Evolutionary conservation across 1,284 basidiomycete genomes (phyloP), one percentile per base, ranked within the genome.

Genomic region (Microbotryum lychnidis-dioicae): DNA sequence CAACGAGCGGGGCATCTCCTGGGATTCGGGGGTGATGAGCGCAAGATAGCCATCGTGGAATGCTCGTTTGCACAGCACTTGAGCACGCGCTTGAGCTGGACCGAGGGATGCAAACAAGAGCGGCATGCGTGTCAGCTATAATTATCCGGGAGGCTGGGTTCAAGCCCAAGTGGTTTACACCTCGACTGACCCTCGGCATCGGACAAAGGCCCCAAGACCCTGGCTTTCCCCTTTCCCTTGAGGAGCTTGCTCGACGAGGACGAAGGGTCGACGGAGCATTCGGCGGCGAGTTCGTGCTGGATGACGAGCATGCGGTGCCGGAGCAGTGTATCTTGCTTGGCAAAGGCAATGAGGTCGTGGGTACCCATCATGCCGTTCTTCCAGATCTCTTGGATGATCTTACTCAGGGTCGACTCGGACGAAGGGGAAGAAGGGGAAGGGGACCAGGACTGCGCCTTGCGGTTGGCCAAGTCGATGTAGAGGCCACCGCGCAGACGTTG

Each of bases 381-480:
- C 37, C 27, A 50, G 48, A 50, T 23, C 27, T 29, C 37, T 18
- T 42, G 37, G 23, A 58, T 58, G 44, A 56, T 57, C 45, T 62
- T 57, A 5, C 31, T 25, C 21, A 62, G 56, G 12, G 58, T 56
- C 31, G 37, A 33, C 45, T 37, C 21, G 10, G 54, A 27, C 21
- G 58, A 56, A n/a, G 57, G 52, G 31, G 47, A 29, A 23, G 57
- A 47, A 23, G 57, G 52, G 23, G 47, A 29, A 20, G 27, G 50
- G 49, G 50, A 42, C 25, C 42, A 48, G 50, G 37, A 87, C n/a
- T 84, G 83, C 6, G 81, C 82, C 18, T 42, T 42, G 16, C 37
- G 37, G 52, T 82, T 81, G 3, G 87, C 84, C 72, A 91, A 86
- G 82, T 89, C 90, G 47, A 93, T 80, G 57, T 97, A 77, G 18